Evolutionary conservation across 495 filamentous ascomycete species (phyloP).

Genomic region (Aspergillus ostianus): DNA sequence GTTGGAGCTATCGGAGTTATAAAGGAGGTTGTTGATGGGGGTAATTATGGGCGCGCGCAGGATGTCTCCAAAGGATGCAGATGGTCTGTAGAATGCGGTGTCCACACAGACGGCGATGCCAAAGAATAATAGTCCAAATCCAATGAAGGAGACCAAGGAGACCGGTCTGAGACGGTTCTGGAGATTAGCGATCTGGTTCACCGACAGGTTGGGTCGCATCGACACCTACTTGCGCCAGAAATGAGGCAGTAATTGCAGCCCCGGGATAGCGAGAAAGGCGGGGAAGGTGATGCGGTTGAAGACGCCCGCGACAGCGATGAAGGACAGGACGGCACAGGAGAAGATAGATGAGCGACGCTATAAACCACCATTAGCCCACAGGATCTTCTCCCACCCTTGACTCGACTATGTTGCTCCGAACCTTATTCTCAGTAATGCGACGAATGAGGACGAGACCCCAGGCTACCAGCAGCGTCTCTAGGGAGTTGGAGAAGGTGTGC

Average conservation of each 20-base stretch:
- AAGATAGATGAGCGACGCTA: constrained; percentile 72
- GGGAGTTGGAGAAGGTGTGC: constrained; percentile 96
- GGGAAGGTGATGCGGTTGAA: constrained; percentile 98
- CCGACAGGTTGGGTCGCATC: constrained; percentile 1
- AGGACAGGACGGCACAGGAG: constrained; percentile 71
- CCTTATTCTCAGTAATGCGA: constrained; percentile 75
- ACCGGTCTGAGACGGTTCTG: constrained; percentile 76
- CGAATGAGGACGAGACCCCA: constrained; percentile 91
- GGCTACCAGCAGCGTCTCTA: constrained; percentile 86
- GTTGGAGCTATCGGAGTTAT: constrained; percentile 76
- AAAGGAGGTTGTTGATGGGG: constrained; percentile 85
- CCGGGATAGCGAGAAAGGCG: constrained; percentile 81
- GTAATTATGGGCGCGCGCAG: constrained; percentile 71
- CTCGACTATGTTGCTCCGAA: constrained; percentile 32
- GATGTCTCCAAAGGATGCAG: constrained; percentile 49
- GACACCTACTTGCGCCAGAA: constrained; percentile 70
- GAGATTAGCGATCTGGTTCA: constrained; percentile 16
- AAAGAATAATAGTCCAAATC: constrained; percentile 61
- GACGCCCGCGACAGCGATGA: constrained; percentile 77
- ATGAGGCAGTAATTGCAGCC: constrained; percentile 77
- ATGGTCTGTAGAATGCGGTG: constrained; percentile 74
- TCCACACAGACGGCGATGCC: constrained; percentile 75
- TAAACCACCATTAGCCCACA: constrained; percentile 23
- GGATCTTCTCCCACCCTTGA: constrained; percentile 3
- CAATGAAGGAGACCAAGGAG: constrained; percentile 59